Percentiles rank a stretch among this genome's conserved stretches.
These are phyloP conservation scores for Cryptococcus maquisensis DNA, from an alignment of 1,284 basidiomycete genomes.

Conservation along the genomic window DNA sequence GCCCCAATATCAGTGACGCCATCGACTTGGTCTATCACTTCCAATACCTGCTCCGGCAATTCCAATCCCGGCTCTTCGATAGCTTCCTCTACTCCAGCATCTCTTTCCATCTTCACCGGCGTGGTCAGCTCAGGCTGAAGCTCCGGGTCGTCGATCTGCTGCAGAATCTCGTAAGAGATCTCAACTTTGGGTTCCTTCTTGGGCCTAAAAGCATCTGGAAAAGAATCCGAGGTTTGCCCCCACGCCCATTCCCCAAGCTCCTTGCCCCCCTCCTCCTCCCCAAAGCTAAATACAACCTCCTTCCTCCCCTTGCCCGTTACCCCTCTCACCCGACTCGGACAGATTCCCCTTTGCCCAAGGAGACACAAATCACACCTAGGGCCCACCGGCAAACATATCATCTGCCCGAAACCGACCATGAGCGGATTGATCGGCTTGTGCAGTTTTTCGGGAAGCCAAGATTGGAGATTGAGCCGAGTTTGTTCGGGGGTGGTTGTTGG, in stretches of 20 bases:
- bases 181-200: conserved; percentile 22
- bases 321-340: conserved; percentile 44
- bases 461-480: conserved; percentile 81
- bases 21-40: conserved; percentile 23
- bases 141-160: conserved; percentile 10
- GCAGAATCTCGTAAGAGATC: conserved; percentile 11
- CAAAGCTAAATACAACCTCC: conserved; percentile 48
- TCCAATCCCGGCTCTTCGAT: conserved; percentile 14
- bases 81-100: neutral
- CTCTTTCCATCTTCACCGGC: conserved; percentile 10
- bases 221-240: conserved; percentile 13
- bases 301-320: conserved; percentile 42
- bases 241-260: neutral
- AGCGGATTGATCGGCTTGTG: conserved; percentile 80
- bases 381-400: conserved; percentile 72
- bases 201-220: conserved; percentile 19
- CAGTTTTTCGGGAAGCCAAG: conserved; percentile 77
- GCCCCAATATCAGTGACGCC: conserved; percentile 17
- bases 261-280: conserved; percentile 52
- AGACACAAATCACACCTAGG: conserved; percentile 77
- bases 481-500: conserved; percentile 82
- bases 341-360: conserved; percentile 45
- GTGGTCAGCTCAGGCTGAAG: neutral
- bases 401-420: conserved; percentile 87
- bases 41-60: conserved; percentile 17